Percentiles rank a stretch among this genome's conserved stretches.
Conservation (phyloP, 2,329 filamentous ascomycete genomes). For the Fusarium sp. region DNA sequence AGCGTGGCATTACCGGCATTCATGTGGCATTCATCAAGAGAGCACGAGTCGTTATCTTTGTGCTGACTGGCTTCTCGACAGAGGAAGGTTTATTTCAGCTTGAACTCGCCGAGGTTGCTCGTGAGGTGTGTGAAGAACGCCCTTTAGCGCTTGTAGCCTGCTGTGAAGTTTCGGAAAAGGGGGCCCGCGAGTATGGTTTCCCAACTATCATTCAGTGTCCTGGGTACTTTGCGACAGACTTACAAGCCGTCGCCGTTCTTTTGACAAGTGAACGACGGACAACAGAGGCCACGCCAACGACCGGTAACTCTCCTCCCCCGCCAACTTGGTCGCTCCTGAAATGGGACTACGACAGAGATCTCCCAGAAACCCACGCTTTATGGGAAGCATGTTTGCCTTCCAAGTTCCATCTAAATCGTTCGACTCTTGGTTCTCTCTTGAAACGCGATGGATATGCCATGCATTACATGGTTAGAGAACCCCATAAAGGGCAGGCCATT, state of each 20-base stretch:
- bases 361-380: constrained; percentile 54
- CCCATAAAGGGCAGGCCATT: constrained; percentile 53
- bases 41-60: constrained; percentile 68
- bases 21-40: constrained; percentile 71
- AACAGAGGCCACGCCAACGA: constrained; percentile 2
- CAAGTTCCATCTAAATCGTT: constrained; percentile 57
- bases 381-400: constrained; percentile 57
- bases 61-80: constrained; percentile 62
- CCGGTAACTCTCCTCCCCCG: constrained; percentile 38
- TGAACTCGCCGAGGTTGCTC: constrained; percentile 58
- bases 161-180: constrained; percentile 54
- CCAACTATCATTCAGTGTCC: constrained; percentile 62
- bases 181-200: constrained; percentile 54
- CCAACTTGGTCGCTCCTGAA: constrained; percentile 54
- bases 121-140: constrained; percentile 56
- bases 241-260: constrained; percentile 61
- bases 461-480: constrained; percentile 66
- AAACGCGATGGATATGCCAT: constrained; percentile 65
- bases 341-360: constrained; percentile 53
- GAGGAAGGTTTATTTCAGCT: constrained; percentile 62
- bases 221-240: constrained; percentile 57
- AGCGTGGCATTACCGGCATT: constrained; percentile 69
- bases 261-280: constrained; percentile 57
- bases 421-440: constrained; percentile 58
- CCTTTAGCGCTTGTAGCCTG: constrained; percentile 64